Base-by-base conservation (phyloP, 2,329 filamentous ascomycete species). In the Colletotrichum sp. region DNA sequence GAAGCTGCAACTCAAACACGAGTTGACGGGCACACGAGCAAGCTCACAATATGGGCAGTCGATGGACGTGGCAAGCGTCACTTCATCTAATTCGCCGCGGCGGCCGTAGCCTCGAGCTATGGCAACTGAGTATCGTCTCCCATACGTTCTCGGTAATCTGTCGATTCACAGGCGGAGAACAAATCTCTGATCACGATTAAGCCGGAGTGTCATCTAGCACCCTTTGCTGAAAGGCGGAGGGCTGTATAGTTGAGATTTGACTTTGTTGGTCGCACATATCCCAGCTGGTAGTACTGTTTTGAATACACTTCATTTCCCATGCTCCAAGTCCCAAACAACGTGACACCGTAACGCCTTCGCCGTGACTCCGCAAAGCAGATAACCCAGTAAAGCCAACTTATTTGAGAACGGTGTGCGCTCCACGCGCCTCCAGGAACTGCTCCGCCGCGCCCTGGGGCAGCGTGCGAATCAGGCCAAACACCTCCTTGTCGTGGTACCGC, bases 131-230 rank as follows among this genome's bases (percentile, higher is more conserved):
- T 88, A 81, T 84, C 83, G 85, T 88, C 85, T 84, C 86, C 89
- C 85, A 90, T 95, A 93, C 93, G 89, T 88, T 91, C 91, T 95
- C 94, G 94, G 95, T 97, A 94, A 89, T 89, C 90, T 90, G 93
- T 94, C 91, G 89, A 86, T 85, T 79, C 79, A 85, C 85, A 91
- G 95, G 95, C 96, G 94, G 89, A 98, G 91, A 98, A 85, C 84
- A 91, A 91, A 85, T 76, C 78, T 81, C 78, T 81, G 94, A 95
- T 95, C 94, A 93, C 95, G 94, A 98, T 97, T 98, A 98, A 98
- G 96, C 96, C 96, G 96, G 96, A 98, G 96, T 95, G 92, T 91
- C 93, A 93, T 93, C 92, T 96, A 93, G 91, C 95, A 93, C 90
- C 92, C 89, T 89, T 88, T 87, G 87, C 91, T 88, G 94, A 98